Evolutionary conservation across 2,329 filamentous ascomycete genomes (phyloP).

Genomic region (Alternaria brassicae): DNA sequence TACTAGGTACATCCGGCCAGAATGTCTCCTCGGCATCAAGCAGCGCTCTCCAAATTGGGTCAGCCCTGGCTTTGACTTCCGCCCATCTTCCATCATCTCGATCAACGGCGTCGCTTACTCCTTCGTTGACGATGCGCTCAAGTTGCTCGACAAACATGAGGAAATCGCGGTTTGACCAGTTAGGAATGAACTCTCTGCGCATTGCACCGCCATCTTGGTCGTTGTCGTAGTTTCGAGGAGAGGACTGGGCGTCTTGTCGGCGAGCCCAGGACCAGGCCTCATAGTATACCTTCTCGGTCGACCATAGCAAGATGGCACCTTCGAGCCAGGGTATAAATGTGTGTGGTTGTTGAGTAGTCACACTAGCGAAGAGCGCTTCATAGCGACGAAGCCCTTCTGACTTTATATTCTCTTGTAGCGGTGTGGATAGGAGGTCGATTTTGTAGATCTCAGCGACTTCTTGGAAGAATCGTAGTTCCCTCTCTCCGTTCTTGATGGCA

Average conservation of each 20-base stretch:
- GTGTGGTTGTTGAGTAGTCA: constrained; percentile 10
- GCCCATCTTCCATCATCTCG: constrained; percentile 29
- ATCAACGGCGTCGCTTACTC: constrained; percentile 29
- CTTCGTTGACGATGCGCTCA: constrained; percentile 62
- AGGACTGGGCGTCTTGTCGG: constrained; percentile 27
- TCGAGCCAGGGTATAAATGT: constrained; percentile 44
- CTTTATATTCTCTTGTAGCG: constrained; percentile 25
- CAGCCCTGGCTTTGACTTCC: constrained; percentile 32
- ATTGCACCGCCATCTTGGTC: constrained; percentile 71
- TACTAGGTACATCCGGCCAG: constrained; percentile 35
- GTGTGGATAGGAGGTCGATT: constrained; percentile 27
- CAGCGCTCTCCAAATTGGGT: constrained; percentile 34
- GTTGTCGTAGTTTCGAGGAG: constrained; percentile 31
- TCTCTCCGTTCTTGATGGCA: constrained; percentile 41
- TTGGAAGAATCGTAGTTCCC: constrained; percentile 42
- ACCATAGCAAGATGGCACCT: constrained; percentile 42
- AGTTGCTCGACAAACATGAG: constrained; percentile 64
- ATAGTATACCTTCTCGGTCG: constrained; percentile 47
- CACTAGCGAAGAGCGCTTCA: constrained; percentile 35
- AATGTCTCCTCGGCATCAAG: constrained; percentile 46
- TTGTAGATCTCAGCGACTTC: constrained; percentile 41
- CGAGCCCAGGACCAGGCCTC: constrained; percentile 46
- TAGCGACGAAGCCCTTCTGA: constrained; percentile 39
- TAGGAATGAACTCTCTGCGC: constrained; percentile 69
- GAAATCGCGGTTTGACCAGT: constrained; percentile 71